Percentiles rank a stretch among this genome's conserved stretches.
phyloP scores from a whole-genome alignment of 495 filamentous ascomycete species.

The Hypoxylon perforatum region DNA sequence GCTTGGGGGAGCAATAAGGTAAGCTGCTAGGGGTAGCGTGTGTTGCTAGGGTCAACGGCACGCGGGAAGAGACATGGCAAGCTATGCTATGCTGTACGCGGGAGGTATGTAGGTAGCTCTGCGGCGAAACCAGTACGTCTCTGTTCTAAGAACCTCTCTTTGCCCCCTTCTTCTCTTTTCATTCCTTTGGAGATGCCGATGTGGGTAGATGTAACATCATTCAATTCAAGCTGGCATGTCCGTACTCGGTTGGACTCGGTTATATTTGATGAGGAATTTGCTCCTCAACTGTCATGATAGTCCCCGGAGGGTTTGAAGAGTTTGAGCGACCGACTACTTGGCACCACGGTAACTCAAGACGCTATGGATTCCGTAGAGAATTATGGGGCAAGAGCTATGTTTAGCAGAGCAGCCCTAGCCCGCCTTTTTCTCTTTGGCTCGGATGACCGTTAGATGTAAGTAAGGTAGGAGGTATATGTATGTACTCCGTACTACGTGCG shows the following conservation, averaged over 20 bases:
- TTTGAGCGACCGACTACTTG: constrained; percentile 12
- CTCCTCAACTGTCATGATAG: constrained; percentile 6
- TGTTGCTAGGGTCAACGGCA: constrained; percentile 17
- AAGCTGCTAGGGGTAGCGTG: constrained; percentile 24
- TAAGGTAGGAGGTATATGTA: not conserved
- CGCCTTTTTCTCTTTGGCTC: constrained; percentile 10
- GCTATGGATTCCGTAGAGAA: constrained; percentile 10
- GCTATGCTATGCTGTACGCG: not conserved
- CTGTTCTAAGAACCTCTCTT: constrained; percentile 4
- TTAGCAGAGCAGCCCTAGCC: constrained; percentile 21
- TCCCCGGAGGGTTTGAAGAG: not conserved
- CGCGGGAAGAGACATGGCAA: not conserved
- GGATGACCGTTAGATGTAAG: constrained; percentile 1
- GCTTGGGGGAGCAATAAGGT: constrained; percentile 16
- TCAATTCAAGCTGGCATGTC: constrained; percentile 9
- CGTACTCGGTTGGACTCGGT: constrained; percentile 22
- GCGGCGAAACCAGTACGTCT: not conserved
- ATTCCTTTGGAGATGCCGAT: constrained; percentile 9
- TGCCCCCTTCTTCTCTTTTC: constrained; percentile 4
- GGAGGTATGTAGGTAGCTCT: constrained; percentile 13
- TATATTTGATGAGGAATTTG: constrained; percentile 10
- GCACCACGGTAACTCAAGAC: constrained; percentile 4
- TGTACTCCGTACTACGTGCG: constrained; percentile 16
- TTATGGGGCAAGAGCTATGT: constrained; percentile 36
- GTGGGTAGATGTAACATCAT: constrained; percentile 22